Conservation (phyloP, 495 filamentous ascomycete species). For the Astrocystis sublimbata region DNA sequence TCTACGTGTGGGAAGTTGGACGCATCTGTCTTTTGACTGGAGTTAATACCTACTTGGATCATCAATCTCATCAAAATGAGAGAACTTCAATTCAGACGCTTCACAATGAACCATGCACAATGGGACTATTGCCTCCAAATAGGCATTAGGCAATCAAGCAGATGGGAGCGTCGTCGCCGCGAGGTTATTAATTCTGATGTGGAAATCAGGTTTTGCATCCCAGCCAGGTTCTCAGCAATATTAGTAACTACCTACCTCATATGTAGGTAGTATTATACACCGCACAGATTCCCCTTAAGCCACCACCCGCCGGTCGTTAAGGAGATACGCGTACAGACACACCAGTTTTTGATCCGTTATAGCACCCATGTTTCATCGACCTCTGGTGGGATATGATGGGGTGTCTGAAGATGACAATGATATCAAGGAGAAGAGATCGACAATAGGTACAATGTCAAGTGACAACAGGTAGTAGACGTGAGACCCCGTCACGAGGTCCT, state of each 20-base stretch:
- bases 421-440: neutral
- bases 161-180: constrained; percentile 2
- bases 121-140: neutral
- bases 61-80: too few relatives aligned
- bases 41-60: too few relatives aligned
- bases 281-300: neutral
- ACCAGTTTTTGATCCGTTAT: constrained; percentile 1
- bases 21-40: too few relatives aligned
- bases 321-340: neutral
- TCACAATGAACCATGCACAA: neutral
- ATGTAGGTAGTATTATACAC: constrained; percentile 19
- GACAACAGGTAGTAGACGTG: neutral
- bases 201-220: neutral
- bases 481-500: neutral
- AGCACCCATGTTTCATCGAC: neutral
- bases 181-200: constrained; percentile 6
- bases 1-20: too few relatives aligned
- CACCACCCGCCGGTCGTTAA: neutral
- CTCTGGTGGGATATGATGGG: neutral
- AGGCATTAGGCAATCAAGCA: neutral
- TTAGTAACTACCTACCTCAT: too few relatives aligned
- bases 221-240: neutral
- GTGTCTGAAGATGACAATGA: neutral
- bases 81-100: too few relatives aligned
- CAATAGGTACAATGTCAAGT: neutral